Evolutionary conservation across 805 yeast genomes (phyloP), one percentile per base, ranked within the genome.

Genomic region (Wickerhamiella azyma): DNA sequence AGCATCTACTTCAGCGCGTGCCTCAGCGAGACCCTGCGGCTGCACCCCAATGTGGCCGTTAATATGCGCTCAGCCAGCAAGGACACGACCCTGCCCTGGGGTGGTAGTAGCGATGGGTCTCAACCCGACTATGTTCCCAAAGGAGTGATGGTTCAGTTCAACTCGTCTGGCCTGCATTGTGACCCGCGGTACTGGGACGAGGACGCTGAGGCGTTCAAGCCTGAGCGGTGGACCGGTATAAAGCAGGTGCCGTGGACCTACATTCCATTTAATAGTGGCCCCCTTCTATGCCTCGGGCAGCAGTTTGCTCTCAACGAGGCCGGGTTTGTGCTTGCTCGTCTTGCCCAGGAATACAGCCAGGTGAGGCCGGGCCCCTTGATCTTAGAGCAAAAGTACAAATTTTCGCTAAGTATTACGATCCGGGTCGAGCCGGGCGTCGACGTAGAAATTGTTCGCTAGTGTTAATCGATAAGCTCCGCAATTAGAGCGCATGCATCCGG

Each of bases 221-320:
- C 73, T 7, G 71, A 67, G 51, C 61, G 73, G 39, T 68, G 72
- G 72, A 41, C 17, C 5, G 32, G 26, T 14, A 8, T 16, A 9
- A 26, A 24, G 30, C 28, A n/a, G 24, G 32, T 18, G 10, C 50
- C 54, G 7, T 68, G 71, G 71, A 62, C 64, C n/a, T 67, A 65
- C 52, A 55, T 67, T 21, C 72, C 72, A 26, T 68, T 68, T 55
- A 67, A 67, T 50, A 73, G 73, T 38, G 74, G 74, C 11, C 73
- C 73, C 16, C 54, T 73, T 45, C 67, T 68, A 40, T 69, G 73
- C 52, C 58, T 69, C 44, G 74, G 73, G 39, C 73, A 69, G 55
- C 72, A 69, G 54, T 67, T 68, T 57, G 74, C 73, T 7, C 60
- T 68, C 32, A 68, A 72, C 19, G 72, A 69, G 53, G 69, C 70